Evolutionary conservation across 768 basidiomycete genomes (phyloP), one percentile per base, ranked within the genome.

Genomic region (Mrakia blollopis): DNA sequence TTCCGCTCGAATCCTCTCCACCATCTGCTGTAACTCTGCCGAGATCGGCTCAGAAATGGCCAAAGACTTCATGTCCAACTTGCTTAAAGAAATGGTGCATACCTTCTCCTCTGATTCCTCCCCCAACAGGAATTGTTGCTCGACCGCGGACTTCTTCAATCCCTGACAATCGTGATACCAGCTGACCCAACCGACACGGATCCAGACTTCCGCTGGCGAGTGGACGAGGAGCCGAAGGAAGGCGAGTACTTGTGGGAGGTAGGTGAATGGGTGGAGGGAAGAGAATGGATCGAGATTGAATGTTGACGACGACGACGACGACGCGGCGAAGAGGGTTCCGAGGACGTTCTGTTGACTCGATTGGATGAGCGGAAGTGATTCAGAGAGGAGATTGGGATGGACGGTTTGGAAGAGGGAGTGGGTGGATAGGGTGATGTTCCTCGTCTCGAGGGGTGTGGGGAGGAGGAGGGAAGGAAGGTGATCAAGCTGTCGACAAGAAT

Each of bases 251-350:
- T 57, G 57, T 0, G 57, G 9, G n/a, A 57, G 25, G 57, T 57
- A 50, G 47, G 18, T 21, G 18, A 18, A 4, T 25, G 23, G 57
- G 57, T 57, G n/a, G 57, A 28, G 9, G 57, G 57, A 57, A 4
- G 57, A n/a, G 25, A 13, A 28, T 25, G 9, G 54, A 3, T 25
- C 7, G 54, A 23, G 54, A 54, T 23, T 25, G 4, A 23, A 25
- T 52, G 50, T 11, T 5, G 50, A 23, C 23, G 54, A 41, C 11
- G 6, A 5, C 5, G 44, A 13, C n/a, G 44, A 44, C 5, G 44
- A n/a, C 57, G 57, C 57, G 57, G 28, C 57, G 57, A 57, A 57
- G 25, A 57, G 57, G n/a, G 57, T n/a, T n/a, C 57, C 57, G 57
- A 57, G 25, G 28, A n/a, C 28, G 57, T 28, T 57, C 3, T 2